Evolutionary conservation across 257 asterid genomes (phyloP).

Genomic region (Pogostemon cablin): DNA sequence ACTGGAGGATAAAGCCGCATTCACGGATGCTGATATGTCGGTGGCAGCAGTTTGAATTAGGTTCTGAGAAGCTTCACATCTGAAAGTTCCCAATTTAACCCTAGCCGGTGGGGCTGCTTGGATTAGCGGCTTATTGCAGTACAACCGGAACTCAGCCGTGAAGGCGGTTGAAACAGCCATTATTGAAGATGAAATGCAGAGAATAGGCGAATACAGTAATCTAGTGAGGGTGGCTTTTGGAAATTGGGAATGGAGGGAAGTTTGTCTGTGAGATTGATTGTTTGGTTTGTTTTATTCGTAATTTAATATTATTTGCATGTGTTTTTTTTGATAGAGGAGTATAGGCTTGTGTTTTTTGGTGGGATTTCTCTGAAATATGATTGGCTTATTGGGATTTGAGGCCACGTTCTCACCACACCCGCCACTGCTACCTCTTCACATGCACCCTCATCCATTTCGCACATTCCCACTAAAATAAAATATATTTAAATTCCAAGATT

Average conservation of each 20-base stretch:
- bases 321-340: not conserved
- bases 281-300: not conserved
- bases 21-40: not conserved
- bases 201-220: not conserved
- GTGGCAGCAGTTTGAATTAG: not conserved
- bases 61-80: not conserved
- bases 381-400: not conserved
- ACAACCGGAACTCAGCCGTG: not conserved
- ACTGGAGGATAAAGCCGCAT: not conserved
- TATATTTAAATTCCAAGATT: too few species aligned
- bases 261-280: not conserved
- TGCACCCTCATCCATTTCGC: too few species aligned
- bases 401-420: not conserved
- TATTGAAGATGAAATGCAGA: not conserved
- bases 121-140: not conserved
- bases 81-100: not conserved
- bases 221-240: not conserved
- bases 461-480: too few species aligned
- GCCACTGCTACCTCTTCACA: not conserved
- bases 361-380: slow-evolving; percentile 7
- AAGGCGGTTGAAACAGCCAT: slow-evolving; percentile 9
- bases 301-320: not conserved
- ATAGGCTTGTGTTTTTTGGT: not conserved
- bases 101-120: not conserved
- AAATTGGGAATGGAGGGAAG: not conserved